A percentile compares a stretch with the other conserved stretches of the same genome.
Conservation (phyloP, 805 yeast genomes). For the Candida argentea region DNA sequence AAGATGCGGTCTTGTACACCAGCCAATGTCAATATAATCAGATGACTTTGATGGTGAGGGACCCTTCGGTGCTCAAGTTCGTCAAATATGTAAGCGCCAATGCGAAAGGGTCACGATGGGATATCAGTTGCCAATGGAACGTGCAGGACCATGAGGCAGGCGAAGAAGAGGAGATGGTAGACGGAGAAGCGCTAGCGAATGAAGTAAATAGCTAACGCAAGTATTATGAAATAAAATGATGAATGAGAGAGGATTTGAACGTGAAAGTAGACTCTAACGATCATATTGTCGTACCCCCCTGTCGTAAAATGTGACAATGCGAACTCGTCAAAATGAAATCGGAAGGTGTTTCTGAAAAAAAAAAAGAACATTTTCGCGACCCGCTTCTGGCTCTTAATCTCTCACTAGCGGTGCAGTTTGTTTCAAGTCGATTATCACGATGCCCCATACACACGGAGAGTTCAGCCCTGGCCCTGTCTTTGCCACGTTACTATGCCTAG, state of each 20-base stretch:
- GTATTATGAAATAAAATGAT: background rate
- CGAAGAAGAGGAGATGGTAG: slow-evolving; percentile 18
- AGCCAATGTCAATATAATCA: slow-evolving; percentile 80
- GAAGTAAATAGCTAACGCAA: background rate
- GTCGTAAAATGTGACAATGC: too few species aligned
- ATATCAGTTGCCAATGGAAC: slow-evolving; percentile 71
- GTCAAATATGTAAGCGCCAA: slow-evolving; percentile 82
- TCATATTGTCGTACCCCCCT: too few species aligned
- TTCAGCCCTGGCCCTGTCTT: slow-evolving; percentile 31
- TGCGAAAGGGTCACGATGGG: slow-evolving; percentile 93
- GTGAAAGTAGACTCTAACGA: too few species aligned
- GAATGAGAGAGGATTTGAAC: too few species aligned
- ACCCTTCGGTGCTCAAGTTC: slow-evolving; percentile 79
- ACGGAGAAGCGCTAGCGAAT: background rate
- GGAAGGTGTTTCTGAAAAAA: background rate
- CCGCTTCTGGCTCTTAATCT: background rate
- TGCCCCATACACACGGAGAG: slow-evolving; percentile 23
- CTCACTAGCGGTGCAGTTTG: background rate
- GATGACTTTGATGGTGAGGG: slow-evolving; percentile 68
- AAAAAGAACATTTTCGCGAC: background rate
- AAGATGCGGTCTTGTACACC: slow-evolving; percentile 69
- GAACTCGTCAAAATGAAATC: too few species aligned
- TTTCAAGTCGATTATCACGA: slow-evolving; percentile 1
- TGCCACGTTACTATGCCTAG: slow-evolving; percentile 29
- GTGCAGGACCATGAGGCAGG: slow-evolving; percentile 41